Conservation (phyloP, 2,329 filamentous ascomycete genomes). For the Monosporascus cannonballus region DNA sequence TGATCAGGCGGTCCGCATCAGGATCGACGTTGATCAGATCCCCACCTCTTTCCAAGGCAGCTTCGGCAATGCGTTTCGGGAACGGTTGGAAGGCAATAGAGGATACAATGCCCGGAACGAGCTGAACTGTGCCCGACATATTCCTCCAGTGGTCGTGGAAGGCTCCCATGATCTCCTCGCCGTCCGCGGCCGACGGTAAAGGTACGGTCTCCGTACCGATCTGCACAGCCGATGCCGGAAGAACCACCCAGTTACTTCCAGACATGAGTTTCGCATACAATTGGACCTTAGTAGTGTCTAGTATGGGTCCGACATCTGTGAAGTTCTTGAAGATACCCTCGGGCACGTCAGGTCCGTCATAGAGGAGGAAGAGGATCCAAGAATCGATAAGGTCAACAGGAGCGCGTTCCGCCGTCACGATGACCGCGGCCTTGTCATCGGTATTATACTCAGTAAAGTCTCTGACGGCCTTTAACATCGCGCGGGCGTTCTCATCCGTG, state of each 20-base stretch:
- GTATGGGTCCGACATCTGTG: constrained; percentile 35
- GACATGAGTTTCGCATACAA: constrained; percentile 41
- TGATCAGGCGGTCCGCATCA: constrained; percentile 32
- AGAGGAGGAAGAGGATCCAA: constrained; percentile 58
- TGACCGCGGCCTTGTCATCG: constrained; percentile 54
- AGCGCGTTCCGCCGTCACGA: constrained; percentile 46
- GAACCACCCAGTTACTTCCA: constrained; percentile 35
- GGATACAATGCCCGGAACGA: constrained; percentile 23
- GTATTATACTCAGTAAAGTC: constrained; percentile 53
- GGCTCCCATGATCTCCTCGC: constrained; percentile 22
- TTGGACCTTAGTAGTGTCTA: constrained; percentile 40
- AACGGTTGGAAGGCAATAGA: constrained; percentile 34
- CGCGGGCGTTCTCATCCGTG: constrained; percentile 20
- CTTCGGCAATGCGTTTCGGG: constrained; percentile 28
- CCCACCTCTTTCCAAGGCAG: constrained; percentile 24
- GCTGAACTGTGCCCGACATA: constrained; percentile 17
- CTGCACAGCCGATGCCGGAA: constrained; percentile 26
- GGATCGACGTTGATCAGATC: constrained; percentile 35
- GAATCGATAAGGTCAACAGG: constrained; percentile 39
- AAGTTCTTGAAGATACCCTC: constrained; percentile 51
- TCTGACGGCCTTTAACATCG: constrained; percentile 40
- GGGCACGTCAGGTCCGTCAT: constrained; percentile 49
- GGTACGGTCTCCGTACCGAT: constrained; percentile 33
- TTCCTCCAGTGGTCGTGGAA: constrained; percentile 29
- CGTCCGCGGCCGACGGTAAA: constrained; percentile 21